Percentiles rank a stretch among this genome's conserved stretches.
Evolutionary conservation across 176 grass and related monocot species (phyloP).

Genomic region (Cenchrus fungigraminus): DNA sequence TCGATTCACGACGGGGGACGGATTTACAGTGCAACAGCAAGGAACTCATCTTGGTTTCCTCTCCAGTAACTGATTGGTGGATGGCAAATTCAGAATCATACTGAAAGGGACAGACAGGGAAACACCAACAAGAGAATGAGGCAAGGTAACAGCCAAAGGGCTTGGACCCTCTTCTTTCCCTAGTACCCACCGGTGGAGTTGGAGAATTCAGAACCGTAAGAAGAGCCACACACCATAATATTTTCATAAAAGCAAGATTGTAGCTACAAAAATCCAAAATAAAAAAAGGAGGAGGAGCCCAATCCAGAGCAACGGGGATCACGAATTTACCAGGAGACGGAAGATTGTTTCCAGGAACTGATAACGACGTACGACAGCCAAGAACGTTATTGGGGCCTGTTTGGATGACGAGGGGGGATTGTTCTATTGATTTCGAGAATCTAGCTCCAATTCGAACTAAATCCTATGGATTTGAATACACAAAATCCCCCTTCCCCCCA

Average conservation of each 20-base stretch:
- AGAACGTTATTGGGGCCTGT: not conserved
- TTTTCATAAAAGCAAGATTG: not conserved
- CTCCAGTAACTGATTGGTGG: not conserved
- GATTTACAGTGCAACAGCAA: not conserved
- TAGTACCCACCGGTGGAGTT: not conserved
- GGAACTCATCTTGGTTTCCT: constrained; percentile 5
- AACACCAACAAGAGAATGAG: constrained; percentile 1
- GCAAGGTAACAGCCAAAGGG: not conserved
- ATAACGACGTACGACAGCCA: not conserved
- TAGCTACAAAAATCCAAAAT: not conserved
- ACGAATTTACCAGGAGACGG: not conserved
- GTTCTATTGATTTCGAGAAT: not conserved
- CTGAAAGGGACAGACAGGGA: constrained; percentile 33
- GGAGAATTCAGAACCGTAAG: too few species aligned
- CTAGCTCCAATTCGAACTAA: not conserved
- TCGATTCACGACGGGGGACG: too few species aligned
- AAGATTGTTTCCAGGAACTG: not conserved
- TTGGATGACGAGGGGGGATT: not conserved
- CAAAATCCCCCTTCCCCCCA: not conserved
- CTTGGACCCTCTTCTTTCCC: not conserved
- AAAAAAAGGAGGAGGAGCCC: not conserved
- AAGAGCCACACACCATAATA: too few species aligned
- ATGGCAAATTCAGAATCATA: constrained; percentile 2
- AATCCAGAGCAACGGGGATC: not conserved
- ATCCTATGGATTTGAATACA: not conserved